phyloP scores from a whole-genome alignment of 164 flowering plant species.

The Vitis amurensis region DNA sequence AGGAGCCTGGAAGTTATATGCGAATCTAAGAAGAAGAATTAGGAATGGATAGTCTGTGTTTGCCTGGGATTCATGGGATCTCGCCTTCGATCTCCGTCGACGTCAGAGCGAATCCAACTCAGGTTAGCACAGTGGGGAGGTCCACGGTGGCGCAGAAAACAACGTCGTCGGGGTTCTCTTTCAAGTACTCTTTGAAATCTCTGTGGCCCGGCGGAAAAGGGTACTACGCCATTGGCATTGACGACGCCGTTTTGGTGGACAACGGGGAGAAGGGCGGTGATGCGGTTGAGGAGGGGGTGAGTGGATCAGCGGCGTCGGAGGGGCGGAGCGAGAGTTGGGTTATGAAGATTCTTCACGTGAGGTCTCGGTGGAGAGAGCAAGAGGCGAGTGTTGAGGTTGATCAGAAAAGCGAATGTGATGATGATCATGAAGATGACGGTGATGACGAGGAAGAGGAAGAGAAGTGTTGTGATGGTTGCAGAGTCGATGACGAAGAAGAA shows the following conservation, averaged over 20 bases:
- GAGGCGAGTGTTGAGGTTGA: slow-evolving; percentile 8
- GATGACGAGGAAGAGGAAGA: slow-evolving; percentile 18
- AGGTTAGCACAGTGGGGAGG: slow-evolving; percentile 39
- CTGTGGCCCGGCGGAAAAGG: slow-evolving; percentile 41
- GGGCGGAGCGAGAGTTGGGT: slow-evolving; percentile 60
- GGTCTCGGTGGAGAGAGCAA: slow-evolving; percentile 44
- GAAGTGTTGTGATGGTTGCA: slow-evolving; percentile 35
- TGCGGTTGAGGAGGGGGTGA: slow-evolving; percentile 11
- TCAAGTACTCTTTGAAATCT: slow-evolving; percentile 52
- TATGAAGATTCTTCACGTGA: slow-evolving; percentile 63
- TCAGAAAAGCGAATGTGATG: slow-evolving; percentile 16
- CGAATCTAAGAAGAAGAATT: not conserved
- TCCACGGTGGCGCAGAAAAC: slow-evolving; percentile 28
- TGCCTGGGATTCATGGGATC: slow-evolving; percentile 47
- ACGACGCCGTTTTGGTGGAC: slow-evolving; percentile 50
- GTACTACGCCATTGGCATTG: slow-evolving; percentile 33
- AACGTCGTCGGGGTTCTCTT: slow-evolving; percentile 45
- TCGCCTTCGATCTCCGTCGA: slow-evolving; percentile 37
- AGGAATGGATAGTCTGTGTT: slow-evolving; percentile 59
- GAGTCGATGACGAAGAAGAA: slow-evolving; percentile 31
- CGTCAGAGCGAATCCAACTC: slow-evolving; percentile 25
- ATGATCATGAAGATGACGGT: not conserved
- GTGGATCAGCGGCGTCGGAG: not conserved
- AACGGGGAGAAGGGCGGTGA: slow-evolving; percentile 10
- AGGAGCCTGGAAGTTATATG: too few species aligned